A percentile compares a stretch with the other conserved stretches of the same genome.
These are phyloP conservation scores for Sclerotinia glacialis DNA, from an alignment of 2,329 filamentous ascomycete species.

Conservation along the genomic window DNA sequence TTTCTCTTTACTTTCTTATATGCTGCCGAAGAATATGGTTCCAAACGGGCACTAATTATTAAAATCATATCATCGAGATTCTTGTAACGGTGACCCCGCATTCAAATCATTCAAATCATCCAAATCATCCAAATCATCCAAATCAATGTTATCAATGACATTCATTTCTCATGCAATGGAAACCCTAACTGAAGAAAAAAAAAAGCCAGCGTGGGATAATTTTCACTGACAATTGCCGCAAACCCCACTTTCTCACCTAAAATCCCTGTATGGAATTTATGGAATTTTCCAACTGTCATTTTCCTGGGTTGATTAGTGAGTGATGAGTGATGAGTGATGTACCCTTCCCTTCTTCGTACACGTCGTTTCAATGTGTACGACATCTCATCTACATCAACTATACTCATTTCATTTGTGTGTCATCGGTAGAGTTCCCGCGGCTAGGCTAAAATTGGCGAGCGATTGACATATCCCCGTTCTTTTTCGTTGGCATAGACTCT, in stretches of 20 bases:
- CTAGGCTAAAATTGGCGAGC: neutral
- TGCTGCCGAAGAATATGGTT: neutral
- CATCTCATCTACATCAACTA: neutral
- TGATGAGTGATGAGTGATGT: too few relatives aligned
- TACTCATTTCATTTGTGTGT: neutral
- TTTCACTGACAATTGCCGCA: neutral
- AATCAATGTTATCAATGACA: too few relatives aligned
- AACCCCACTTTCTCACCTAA: neutral
- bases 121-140: too few relatives aligned
- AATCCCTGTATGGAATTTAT: conserved; percentile 1
- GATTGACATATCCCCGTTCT: neutral
- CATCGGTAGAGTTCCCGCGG: neutral
- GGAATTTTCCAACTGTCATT: neutral
- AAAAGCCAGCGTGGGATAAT: neutral
- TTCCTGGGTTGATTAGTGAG: neutral
- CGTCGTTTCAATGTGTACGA: neutral
- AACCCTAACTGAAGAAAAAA: neutral
- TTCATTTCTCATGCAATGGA: neutral
- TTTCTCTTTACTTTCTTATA: too few relatives aligned
- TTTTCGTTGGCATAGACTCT: neutral
- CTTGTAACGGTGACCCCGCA: neutral
- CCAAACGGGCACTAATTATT: neutral
- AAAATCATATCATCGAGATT: neutral
- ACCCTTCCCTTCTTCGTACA: neutral
- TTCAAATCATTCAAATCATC: neutral